phyloP scores from a whole-genome alignment of 352 stramenopile genomes.

The Peronospora belbahrii region DNA sequence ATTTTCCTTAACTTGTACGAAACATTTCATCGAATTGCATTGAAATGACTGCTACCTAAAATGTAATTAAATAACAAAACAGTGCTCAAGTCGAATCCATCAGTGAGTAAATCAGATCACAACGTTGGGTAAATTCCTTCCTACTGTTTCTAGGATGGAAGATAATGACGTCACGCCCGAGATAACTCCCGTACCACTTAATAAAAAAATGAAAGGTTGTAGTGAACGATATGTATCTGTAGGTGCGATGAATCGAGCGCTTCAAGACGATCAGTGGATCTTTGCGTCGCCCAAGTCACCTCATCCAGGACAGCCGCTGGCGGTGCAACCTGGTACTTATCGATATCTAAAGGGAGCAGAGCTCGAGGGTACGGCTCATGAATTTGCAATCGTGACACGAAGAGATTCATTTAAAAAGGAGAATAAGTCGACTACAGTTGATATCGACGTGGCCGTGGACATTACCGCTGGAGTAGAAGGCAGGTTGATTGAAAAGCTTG shows the following conservation, averaged over 20 bases:
- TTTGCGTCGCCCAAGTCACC: slow-evolving; percentile 41
- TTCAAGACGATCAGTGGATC: slow-evolving; percentile 55
- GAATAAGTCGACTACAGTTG: background rate
- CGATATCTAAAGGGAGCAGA: slow-evolving; percentile 53
- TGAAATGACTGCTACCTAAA: too few species aligned
- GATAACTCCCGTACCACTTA: slow-evolving; percentile 22
- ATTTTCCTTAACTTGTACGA: too few species aligned
- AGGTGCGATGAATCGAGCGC: slow-evolving; percentile 38
- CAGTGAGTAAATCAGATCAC: background rate
- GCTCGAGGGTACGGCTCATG: slow-evolving; percentile 42
- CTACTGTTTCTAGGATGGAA: slow-evolving; percentile 15
- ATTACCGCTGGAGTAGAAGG: slow-evolving; percentile 23
- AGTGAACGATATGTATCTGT: slow-evolving; percentile 40
- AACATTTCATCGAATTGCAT: too few species aligned
- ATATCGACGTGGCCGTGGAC: slow-evolving; percentile 14
- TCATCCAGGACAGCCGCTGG: slow-evolving; percentile 16
- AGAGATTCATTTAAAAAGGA: slow-evolving; percentile 18
- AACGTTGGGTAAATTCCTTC: background rate
- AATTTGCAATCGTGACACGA: slow-evolving; percentile 72
- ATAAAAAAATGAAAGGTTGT: background rate
- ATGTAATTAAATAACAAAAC: too few species aligned
- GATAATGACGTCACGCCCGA: slow-evolving; percentile 28
- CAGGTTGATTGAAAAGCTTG: slow-evolving; percentile 49
- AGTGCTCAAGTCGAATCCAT: too few species aligned
- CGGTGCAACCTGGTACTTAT: slow-evolving; percentile 32